Base-by-base conservation (phyloP, 495 filamentous ascomycete species). In the Bacidia gigantensis region DNA sequence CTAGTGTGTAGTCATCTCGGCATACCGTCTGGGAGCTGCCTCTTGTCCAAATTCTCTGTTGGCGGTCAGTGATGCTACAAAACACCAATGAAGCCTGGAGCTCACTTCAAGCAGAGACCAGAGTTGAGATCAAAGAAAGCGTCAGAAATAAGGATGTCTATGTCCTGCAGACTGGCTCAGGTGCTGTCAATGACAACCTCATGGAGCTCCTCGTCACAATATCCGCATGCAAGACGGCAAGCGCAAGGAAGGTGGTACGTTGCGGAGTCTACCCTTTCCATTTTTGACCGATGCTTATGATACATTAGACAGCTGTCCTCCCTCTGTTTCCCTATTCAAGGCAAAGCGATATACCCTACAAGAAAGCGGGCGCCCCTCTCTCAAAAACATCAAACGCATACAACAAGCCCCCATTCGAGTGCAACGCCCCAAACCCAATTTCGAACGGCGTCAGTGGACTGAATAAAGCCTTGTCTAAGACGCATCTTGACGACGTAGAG, bases 61-160 rank as follows among this genome's bases (percentile, higher is more conserved):
- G 92, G 92, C 43, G 47, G 47, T 50, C 3, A 38, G 26, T 25
- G 3, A 17, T 20, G 9, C 22, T 21, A 20, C 2, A 7, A 26
- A n/a, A 11, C 14, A 10, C n/a, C 11, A n/a, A 7, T 26, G 1
- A 11, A 38, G 20, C 0, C 9, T 22, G 9, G 32, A 44, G 47
- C 47, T 50, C n/a, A 50, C 18, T 2, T 7, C n/a, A 11, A 18
- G 26, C 47, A 50, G 93, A 97, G 67, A 96, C 86, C 53, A 81
- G 93, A 26, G 88, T 94, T 53, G 92, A 97, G 68, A 92, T 98
- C 59, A 73, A 86, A 61, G 92, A 97, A 69, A 93, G 86, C 21
- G 89, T 98, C 39, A 86, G 92, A 58, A 93, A 83, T 52, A 98
- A 98, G 66, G 92, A 97, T 75, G 90, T 98, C 62, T 95, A 93